Evolutionary conservation across 1,284 basidiomycete species (phyloP), one percentile per base, ranked within the genome.

Genomic region (Ustilago tritici): DNA sequence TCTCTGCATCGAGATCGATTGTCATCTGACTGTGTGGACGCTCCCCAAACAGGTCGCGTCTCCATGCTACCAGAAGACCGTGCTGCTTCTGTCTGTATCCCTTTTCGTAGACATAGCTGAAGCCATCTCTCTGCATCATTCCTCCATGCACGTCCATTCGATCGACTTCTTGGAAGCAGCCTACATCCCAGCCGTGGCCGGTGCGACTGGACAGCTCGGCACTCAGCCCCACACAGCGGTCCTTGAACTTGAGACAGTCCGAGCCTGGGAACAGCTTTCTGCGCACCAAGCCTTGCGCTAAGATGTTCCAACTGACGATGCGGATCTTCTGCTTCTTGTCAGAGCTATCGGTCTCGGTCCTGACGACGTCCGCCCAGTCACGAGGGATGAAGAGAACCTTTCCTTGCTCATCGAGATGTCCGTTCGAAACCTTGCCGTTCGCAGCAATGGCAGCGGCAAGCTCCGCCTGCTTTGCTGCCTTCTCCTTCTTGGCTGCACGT

Each of bases 151-250:
- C 78, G 3, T 84, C 78, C 43, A 87, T 78, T 8, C 83, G 76
- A 62, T 87, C 87, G 35, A 87, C 87, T 57, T 87, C 87, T 55
- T 88, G 87, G 32, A 88, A 85, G 64, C 85, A 86, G 11, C 82
- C 87, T 19, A 88, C 74, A 55, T 87, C 87, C 72, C 84, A 87
- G 7, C 76, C 70, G 56, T 87, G 84, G 31, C 85, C 81, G 0
- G 83, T 70, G 4, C 70, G 52, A 36, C 55, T 65, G n/a, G 56
- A 56, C 11, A 80, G 47, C 46, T 82, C 82, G 7, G 79, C 76
- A 2, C 64, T 58, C 2, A 87, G 54, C 3, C 82, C 83, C 1
- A 80, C 60, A 3, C 76, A 66, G 2, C 86, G 80, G 23, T 86
- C 82, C 34, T 78, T 82, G 78, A 86, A 87, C 76, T 86, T 87